Evolutionary conservation across 768 basidiomycete genomes (phyloP).

Genomic region (Tylopilus sp.): DNA sequence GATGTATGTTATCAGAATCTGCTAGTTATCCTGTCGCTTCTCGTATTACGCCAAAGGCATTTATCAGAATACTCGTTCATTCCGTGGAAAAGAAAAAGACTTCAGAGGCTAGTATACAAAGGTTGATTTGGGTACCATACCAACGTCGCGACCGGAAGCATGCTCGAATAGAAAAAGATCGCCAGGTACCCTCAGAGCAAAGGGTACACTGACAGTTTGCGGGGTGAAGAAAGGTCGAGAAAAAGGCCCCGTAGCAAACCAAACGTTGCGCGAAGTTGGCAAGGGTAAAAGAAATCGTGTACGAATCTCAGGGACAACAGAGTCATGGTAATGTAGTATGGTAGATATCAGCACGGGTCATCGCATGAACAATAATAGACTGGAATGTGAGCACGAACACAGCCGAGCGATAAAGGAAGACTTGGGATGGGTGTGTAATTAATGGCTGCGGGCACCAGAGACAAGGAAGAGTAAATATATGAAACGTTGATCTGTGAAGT

Average conservation of each 20-base stretch:
- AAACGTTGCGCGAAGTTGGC: constrained; percentile 4
- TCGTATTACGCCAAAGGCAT: neutral
- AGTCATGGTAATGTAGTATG: constrained; percentile 31
- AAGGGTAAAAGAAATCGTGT: constrained; percentile 10
- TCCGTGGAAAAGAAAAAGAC: constrained; percentile 1
- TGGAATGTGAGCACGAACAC: constrained; percentile 22
- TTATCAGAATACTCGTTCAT: constrained; percentile 1
- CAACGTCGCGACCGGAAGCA: constrained; percentile 11
- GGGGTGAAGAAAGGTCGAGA: neutral
- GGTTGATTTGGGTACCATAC: constrained; percentile 13
- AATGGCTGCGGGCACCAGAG: constrained; percentile 24
- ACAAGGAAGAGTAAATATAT: constrained; percentile 27
- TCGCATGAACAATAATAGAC: constrained; percentile 30
- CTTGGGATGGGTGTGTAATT: constrained; percentile 28
- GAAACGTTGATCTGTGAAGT: constrained; percentile 26
- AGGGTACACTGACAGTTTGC: neutral
- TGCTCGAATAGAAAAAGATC: constrained; percentile 4
- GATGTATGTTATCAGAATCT: no score
- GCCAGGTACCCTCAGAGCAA: constrained; percentile 1
- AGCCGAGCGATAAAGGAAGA: constrained; percentile 9
- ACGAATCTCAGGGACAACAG: constrained; percentile 18
- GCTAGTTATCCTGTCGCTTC: neutral
- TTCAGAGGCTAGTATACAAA: constrained; percentile 18
- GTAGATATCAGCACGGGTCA: constrained; percentile 31
- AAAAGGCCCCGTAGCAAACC: constrained; percentile 11